Evolutionary conservation across 345 rosid species (phyloP).

Genomic region (Brassica carinata): DNA sequence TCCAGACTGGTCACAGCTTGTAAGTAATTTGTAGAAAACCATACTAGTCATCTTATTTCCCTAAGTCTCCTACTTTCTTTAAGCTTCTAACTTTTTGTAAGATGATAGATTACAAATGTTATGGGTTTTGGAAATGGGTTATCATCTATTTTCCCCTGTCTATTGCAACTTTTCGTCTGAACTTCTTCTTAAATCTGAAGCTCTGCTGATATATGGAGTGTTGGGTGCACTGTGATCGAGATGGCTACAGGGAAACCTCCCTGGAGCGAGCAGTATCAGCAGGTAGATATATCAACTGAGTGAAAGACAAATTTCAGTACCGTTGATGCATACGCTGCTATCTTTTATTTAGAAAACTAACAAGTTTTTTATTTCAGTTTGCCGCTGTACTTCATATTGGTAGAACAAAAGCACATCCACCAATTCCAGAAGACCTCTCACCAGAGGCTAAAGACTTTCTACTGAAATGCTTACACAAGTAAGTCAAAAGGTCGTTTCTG

Average conservation of each 20-base stretch:
- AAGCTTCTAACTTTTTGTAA: background rate
- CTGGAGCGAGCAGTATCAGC: constrained; percentile 94
- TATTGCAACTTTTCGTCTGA: constrained; percentile 17
- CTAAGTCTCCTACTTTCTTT: no score
- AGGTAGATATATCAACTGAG: constrained; percentile 51
- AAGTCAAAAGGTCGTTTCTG: constrained; percentile 23
- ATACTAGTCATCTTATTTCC: no score
- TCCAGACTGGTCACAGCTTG: constrained; percentile 94
- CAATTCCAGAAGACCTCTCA: constrained; percentile 88
- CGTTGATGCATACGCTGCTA: no score
- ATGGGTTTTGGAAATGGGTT: background rate
- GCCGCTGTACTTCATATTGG: constrained; percentile 95
- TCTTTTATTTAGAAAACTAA: constrained; percentile 23
- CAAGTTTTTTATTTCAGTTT: constrained; percentile 57
- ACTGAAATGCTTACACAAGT: constrained; percentile 85
- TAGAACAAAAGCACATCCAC: constrained; percentile 91
- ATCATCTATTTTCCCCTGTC: background rate
- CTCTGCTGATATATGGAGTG: constrained; percentile 97
- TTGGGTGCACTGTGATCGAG: constrained; percentile 96
- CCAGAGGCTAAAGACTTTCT: constrained; percentile 83
- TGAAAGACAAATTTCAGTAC: no score
- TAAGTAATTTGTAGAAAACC: constrained; percentile 45
- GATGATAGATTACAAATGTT: no score
- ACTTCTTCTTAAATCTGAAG: constrained; percentile 47
- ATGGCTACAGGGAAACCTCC: constrained; percentile 99